phyloP scores from a whole-genome alignment of 164 flowering plant species.

The Sextonia rubra region DNA sequence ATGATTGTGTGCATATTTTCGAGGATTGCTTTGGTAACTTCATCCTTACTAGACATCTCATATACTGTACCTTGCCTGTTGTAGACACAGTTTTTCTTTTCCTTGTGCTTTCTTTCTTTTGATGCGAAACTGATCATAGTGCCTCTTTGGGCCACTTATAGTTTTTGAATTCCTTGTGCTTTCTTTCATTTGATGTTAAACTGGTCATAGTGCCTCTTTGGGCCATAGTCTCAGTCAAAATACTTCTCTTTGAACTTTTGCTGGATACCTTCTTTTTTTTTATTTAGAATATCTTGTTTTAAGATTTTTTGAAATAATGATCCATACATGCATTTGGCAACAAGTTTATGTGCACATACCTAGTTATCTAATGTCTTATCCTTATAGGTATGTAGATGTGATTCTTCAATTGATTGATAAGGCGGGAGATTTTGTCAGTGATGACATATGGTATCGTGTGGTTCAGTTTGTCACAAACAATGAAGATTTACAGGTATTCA shows the following conservation, averaged over 20 bases:
- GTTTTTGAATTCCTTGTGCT: neutral
- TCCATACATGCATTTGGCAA: neutral
- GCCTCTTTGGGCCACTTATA: neutral
- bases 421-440: constrained; percentile 99
- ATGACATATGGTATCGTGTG: constrained; percentile 99
- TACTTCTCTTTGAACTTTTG: neutral
- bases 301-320: neutral
- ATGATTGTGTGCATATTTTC: neutral
- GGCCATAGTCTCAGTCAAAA: neutral
- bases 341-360: neutral
- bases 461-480: constrained; percentile 98
- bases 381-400: constrained; percentile 94
- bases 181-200: no score
- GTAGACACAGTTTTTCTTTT: neutral
- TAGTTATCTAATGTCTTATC: constrained; percentile 1
- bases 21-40: neutral
- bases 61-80: neutral
- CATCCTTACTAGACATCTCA: neutral
- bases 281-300: neutral
- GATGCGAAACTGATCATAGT: neutral
- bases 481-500: constrained; percentile 91
- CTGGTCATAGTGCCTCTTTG: neutral
- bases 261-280: neutral
- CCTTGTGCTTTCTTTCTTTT: neutral
- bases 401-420: constrained; percentile 99